Evolutionary conservation across 1,284 basidiomycete genomes (phyloP).

Genomic region (Fomitopsis betulina): DNA sequence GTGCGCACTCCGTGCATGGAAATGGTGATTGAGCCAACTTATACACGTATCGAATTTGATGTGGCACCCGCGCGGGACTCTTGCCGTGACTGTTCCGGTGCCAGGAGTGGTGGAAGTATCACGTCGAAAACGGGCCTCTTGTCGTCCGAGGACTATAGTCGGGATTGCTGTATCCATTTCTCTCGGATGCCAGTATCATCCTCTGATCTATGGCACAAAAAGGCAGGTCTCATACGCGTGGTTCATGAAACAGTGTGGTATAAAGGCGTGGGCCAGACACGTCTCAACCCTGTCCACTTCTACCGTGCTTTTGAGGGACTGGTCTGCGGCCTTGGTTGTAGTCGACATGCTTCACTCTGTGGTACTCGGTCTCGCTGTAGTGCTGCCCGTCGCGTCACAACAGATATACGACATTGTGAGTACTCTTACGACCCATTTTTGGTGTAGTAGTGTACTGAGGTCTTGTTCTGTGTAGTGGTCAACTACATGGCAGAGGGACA

Average conservation of each 20-base stretch:
- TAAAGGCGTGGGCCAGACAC: too few relatives aligned
- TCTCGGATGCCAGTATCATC: neutral
- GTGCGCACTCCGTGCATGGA: too few relatives aligned
- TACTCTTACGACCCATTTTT: neutral
- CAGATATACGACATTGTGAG: slow-evolving; percentile 34
- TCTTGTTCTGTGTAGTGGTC: slow-evolving; percentile 28
- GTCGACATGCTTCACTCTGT: neutral
- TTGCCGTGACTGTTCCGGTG: neutral
- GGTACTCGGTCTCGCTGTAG: slow-evolving; percentile 5
- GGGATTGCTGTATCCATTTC: neutral
- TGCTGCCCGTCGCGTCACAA: slow-evolving; percentile 18
- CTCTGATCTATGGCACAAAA: neutral
- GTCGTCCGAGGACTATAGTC: neutral
- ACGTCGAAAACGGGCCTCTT: neutral
- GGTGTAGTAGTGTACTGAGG: neutral
- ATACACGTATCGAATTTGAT: neutral
- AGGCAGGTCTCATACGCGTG: too few relatives aligned
- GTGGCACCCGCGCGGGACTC: neutral
- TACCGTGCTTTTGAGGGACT: too few relatives aligned
- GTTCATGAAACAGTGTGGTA: too few relatives aligned
- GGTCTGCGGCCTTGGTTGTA: too few relatives aligned
- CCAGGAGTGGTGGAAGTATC: neutral
- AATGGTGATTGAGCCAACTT: too few relatives aligned
- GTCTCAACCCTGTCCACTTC: too few relatives aligned
- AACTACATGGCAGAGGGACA: slow-evolving; percentile 32